Base-by-base conservation (phyloP, 805 yeast genomes). In the Candida boleticola region DNA sequence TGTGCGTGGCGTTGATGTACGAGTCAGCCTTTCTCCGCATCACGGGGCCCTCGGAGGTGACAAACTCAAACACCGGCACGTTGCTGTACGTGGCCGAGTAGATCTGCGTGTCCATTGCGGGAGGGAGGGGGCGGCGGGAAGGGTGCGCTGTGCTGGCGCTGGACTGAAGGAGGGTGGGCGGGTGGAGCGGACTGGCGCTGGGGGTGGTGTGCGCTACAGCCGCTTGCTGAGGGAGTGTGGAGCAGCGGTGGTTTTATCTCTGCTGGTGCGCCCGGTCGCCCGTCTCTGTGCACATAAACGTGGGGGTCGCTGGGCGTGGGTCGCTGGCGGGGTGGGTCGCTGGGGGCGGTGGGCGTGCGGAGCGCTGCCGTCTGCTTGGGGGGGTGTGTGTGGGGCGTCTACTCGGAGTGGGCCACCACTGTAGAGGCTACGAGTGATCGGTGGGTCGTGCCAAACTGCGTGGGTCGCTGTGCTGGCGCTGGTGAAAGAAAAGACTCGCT, bases 1-100 rank as follows among this genome's bases (percentile, higher is more conserved):
- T 76, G 58, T 83, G 89, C 3, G 89, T 82, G 16, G 87, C 89
- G 57, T 84, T 84, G 49, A 84, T 76, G 69, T 79, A 78, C 11
- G 83, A 74, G 58, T 84, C 89, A 30, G 59, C 59, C 36, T 77
- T 70, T 37, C 89, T 67, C 40, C 87, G 68, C 87, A 83, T 82
- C 25, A 83, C 80, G 16, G 84, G 86, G 27, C 84, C 83, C 40
- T 82, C 87, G 26, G 77, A 71, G 32, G 86, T 76, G 37, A 81
- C 82, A 57, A 82, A 74, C 60, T 84, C 89, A 51, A 70, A 70
- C 49, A 70, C 76, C 10, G 93, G 86, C 41, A 87, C 85, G 52
- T 89, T 79, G 30, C 90, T 76, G 67, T 86, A 84, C 19, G 86
- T 82, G 32, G 85, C 85, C 2, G 89, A 82, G 59, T 83, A 85